Conservation (phyloP, 2,329 filamentous ascomycete species). For the Beauveria australis region DNA sequence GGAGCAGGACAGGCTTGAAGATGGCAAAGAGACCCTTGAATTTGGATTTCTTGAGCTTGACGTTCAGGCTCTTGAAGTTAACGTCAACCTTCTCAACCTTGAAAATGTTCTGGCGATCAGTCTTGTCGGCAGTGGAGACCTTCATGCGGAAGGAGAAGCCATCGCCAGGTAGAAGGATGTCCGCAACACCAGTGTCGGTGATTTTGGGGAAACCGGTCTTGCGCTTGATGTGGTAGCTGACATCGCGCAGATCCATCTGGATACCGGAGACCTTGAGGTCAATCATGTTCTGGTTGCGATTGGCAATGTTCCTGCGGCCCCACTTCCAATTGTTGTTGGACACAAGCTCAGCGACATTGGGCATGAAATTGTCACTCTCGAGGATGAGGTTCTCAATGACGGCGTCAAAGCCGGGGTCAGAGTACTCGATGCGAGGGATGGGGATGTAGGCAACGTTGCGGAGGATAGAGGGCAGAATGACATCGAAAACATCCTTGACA, state of each 20-base stretch:
- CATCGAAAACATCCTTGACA: slow-evolving; percentile 76
- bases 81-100: slow-evolving; percentile 87
- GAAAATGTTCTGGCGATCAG: slow-evolving; percentile 77
- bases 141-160: slow-evolving; percentile 91
- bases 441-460: slow-evolving; percentile 85
- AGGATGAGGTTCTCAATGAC: slow-evolving; percentile 92
- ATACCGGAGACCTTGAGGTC: slow-evolving; percentile 83
- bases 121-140: slow-evolving; percentile 69
- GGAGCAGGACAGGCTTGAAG: slow-evolving; percentile 81
- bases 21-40: slow-evolving; percentile 85
- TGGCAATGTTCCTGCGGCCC: slow-evolving; percentile 81
- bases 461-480: slow-evolving; percentile 76
- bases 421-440: slow-evolving; percentile 88
- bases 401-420: slow-evolving; percentile 73
- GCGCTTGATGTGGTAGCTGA: slow-evolving; percentile 90
- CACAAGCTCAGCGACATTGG: slow-evolving; percentile 79
- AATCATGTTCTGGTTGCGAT: slow-evolving; percentile 70
- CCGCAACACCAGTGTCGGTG: slow-evolving; percentile 79
- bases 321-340: slow-evolving; percentile 93
- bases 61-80: slow-evolving; percentile 69
- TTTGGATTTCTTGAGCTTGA: slow-evolving; percentile 90
- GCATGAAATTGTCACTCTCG: slow-evolving; percentile 94
- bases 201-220: slow-evolving; percentile 89
- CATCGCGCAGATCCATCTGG: slow-evolving; percentile 85
- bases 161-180: slow-evolving; percentile 77